Conservation (phyloP, 805 yeast genomes). For the Huiozyma sinensis region DNA sequence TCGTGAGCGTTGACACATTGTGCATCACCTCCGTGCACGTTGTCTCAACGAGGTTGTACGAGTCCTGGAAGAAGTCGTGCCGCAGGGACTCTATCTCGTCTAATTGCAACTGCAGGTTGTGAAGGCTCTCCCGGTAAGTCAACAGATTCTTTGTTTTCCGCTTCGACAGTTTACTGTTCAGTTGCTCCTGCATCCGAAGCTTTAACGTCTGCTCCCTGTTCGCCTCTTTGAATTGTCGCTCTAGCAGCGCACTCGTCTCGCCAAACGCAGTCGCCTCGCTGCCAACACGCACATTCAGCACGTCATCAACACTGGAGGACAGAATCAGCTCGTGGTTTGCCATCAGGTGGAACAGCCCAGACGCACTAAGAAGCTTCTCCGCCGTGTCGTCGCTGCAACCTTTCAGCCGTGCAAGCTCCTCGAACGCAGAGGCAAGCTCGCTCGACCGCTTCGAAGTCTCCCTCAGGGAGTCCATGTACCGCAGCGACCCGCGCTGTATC, state of each 20-base stretch:
- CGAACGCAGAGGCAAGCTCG: constrained; percentile 61
- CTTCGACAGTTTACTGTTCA: constrained; percentile 47
- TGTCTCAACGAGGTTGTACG: constrained; percentile 50
- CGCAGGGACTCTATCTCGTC: constrained; percentile 71
- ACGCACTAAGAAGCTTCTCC: constrained; percentile 58
- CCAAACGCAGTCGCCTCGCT: constrained; percentile 37
- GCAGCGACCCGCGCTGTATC: constrained; percentile 37
- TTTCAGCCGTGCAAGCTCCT: constrained; percentile 48
- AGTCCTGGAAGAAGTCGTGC: constrained; percentile 59
- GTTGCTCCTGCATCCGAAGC: constrained; percentile 50
- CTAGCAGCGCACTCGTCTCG: constrained; percentile 35
- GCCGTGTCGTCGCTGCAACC: constrained; percentile 46
- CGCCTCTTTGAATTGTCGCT: constrained; percentile 41
- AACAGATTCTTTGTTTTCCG: constrained; percentile 44
- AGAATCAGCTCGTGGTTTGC: constrained; percentile 71
- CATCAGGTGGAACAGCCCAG: constrained; percentile 66
- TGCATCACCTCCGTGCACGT: constrained; percentile 45
- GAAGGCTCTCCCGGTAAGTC: constrained; percentile 55
- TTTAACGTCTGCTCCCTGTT: constrained; percentile 42
- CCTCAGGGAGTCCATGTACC: constrained; percentile 34
- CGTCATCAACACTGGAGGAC: constrained; percentile 42
- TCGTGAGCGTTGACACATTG: constrained; percentile 51
- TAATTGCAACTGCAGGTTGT: constrained; percentile 59
- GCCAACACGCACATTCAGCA: constrained; percentile 44
- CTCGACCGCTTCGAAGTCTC: constrained; percentile 46